Evolutionary conservation across 805 yeast genomes (phyloP), one percentile per base, ranked within the genome.

Genomic region (Pichia californica): DNA sequence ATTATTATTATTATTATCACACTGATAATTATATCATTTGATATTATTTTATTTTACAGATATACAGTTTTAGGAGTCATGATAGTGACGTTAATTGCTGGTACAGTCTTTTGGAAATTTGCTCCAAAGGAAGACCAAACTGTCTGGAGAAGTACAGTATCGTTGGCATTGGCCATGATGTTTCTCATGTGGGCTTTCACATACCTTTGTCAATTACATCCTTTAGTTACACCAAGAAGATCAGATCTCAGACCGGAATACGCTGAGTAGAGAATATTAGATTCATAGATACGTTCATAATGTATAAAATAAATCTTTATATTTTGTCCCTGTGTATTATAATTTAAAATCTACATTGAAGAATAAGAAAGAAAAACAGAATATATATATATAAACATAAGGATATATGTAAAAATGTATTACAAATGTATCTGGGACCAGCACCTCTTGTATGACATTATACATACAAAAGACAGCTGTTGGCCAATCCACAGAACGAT

Each of bases 211-310:
- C 97, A 89, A 62, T 69, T 89, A 46, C 96, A 89, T 64, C 97
- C 97, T 7, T 71, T 89, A 57, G 95, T 87, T 46, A 88, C 78
- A 34, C 97, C 97, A 33, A 84, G 83, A 62, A 79, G 97, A 56
- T 78, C 94, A 1, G 96, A 89, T 58, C 67, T 88, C 61, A 81
- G 96, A 67, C 95, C 94, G 9, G 96, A 88, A 62, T 77, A 54
- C 46, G 72, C 73, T 11, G 73, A 67, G 42, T 54, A 50, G 39
- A 19, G 20, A 21, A 9, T 3, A 31, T 9, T 9, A 21, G 20
- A 5, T 21, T n/a, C n/a, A n/a, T n/a, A n/a, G n/a, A n/a, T n/a
- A n/a, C n/a, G n/a, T n/a, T n/a, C n/a, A n/a, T n/a, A n/a, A n/a
- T n/a, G n/a, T 8, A 21, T 21, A 21, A 21, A 21, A 6, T 21